These are phyloP conservation scores for Magnusiomyces fungicola DNA, from an alignment of 1,139 yeast species.

Conservation along the genomic window DNA sequence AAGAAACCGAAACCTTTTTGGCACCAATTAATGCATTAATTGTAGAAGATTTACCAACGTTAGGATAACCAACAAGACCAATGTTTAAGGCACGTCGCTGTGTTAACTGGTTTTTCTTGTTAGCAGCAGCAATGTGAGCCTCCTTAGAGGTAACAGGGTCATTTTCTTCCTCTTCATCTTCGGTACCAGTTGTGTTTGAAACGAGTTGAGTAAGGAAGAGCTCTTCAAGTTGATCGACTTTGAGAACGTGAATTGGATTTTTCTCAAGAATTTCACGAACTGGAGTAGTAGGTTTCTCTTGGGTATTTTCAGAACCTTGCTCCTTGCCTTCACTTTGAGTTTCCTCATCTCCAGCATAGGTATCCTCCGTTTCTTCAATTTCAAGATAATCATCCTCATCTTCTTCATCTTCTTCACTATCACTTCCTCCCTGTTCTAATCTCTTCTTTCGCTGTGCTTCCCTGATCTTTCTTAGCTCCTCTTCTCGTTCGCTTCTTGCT, in stretches of 20 bases:
- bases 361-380: conserved; percentile 1
- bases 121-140: background rate
- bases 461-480: conserved; percentile 17
- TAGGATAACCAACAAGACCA: conserved; percentile 88
- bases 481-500: conserved; percentile 15
- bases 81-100: conserved; percentile 55
- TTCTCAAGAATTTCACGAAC: conserved; percentile 17
- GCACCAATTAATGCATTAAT: conserved; percentile 94
- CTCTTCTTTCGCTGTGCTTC: conserved; percentile 21
- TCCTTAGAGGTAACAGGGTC: background rate
- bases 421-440: conserved; percentile 17
- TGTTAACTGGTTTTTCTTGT: conserved; percentile 36
- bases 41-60: conserved; percentile 95
- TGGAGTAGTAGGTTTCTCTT: conserved; percentile 9
- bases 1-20: conserved; percentile 91
- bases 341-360: too few relatives aligned
- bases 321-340: conserved; percentile 10
- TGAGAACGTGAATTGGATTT: conserved; percentile 60
- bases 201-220: conserved; percentile 80
- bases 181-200: conserved; percentile 40
- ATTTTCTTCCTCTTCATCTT: conserved; percentile 19
- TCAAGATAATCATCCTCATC: conserved; percentile 12
- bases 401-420: conserved; percentile 18
- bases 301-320: conserved; percentile 2
- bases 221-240: conserved; percentile 77